These are phyloP conservation scores for Globisporangium parvum DNA, from an alignment of 352 stramenopile genomes.

Conservation along the genomic window DNA sequence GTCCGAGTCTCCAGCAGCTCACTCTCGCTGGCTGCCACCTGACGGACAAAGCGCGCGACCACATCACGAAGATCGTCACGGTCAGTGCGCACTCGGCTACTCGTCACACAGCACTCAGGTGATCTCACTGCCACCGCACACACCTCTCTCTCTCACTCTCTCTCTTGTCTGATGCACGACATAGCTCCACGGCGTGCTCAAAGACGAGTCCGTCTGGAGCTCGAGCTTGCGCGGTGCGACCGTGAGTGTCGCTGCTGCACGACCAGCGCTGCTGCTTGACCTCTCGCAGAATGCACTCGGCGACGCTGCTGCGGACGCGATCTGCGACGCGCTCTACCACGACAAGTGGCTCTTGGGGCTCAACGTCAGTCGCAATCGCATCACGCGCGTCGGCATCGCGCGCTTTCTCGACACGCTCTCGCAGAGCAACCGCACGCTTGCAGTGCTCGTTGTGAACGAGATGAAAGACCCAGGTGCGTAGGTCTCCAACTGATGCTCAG, in stretches of 20 bases:
- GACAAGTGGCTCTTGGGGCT: constrained; percentile 63
- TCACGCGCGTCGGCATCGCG: constrained; percentile 24
- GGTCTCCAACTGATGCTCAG: not conserved
- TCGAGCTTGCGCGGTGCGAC: constrained; percentile 38
- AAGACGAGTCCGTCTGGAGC: constrained; percentile 52
- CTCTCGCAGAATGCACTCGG: constrained; percentile 41
- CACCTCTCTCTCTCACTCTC: not conserved
- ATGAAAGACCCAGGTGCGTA: constrained; percentile 25
- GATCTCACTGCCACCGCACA: no score
- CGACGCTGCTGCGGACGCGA: constrained; percentile 26
- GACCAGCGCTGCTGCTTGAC: constrained; percentile 32
- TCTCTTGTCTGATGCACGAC: not conserved
- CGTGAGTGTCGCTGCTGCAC: not conserved
- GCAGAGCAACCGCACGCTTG: constrained; percentile 40
- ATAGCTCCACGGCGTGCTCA: constrained; percentile 44
- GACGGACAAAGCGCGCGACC: constrained; percentile 40
- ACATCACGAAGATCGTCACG: constrained; percentile 57
- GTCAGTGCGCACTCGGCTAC: no score
- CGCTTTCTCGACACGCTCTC: constrained; percentile 30
- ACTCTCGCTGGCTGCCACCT: constrained; percentile 37
- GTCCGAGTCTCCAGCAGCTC: constrained; percentile 30
- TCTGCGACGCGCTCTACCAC: constrained; percentile 51
- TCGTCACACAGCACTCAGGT: no score
- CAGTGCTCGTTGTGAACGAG: constrained; percentile 27
- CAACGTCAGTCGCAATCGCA: constrained; percentile 37